Conservation (phyloP, 352 stramenopile genomes). For the Pythium vanterpoolii region DNA sequence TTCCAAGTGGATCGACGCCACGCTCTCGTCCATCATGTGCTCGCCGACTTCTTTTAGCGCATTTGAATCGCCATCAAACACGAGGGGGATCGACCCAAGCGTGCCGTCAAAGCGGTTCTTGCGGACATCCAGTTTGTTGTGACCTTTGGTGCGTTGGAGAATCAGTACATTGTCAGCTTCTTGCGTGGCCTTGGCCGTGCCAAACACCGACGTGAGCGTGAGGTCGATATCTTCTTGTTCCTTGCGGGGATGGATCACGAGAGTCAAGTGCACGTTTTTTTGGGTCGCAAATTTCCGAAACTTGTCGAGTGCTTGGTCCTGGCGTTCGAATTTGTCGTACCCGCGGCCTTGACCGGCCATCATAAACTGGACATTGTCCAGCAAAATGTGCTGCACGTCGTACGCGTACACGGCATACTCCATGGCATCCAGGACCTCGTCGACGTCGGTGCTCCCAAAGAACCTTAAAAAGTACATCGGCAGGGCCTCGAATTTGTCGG, state of each 20-base stretch:
- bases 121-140: constrained; percentile 95
- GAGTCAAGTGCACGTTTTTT: constrained; percentile 97
- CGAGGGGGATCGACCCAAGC: constrained; percentile 84
- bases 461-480: constrained; percentile 99
- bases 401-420: constrained; percentile 98
- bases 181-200: constrained; percentile 98
- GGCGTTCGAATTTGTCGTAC: constrained; percentile 88
- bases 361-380: constrained; percentile 99
- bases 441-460: constrained; percentile 94
- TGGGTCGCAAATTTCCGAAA: constrained; percentile 96
- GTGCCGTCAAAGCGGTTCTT: constrained; percentile 96
- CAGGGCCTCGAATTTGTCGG: constrained; percentile 92
- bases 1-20: constrained; percentile 71
- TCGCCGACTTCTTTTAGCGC: constrained; percentile 65
- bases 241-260: constrained; percentile 99
- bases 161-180: constrained; percentile 99
- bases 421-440: constrained; percentile 98
- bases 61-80: constrained; percentile 73
- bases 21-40: constrained; percentile 61
- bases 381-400: constrained; percentile 97
- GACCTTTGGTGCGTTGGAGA: constrained; percentile 87
- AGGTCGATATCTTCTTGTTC: constrained; percentile 93
- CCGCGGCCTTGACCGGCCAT: constrained; percentile 88
- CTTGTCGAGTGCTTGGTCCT: constrained; percentile 95
- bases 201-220: constrained; percentile 96